Conservation (phyloP, 352 stramenopile species). For the Pythium insidiosum region DNA sequence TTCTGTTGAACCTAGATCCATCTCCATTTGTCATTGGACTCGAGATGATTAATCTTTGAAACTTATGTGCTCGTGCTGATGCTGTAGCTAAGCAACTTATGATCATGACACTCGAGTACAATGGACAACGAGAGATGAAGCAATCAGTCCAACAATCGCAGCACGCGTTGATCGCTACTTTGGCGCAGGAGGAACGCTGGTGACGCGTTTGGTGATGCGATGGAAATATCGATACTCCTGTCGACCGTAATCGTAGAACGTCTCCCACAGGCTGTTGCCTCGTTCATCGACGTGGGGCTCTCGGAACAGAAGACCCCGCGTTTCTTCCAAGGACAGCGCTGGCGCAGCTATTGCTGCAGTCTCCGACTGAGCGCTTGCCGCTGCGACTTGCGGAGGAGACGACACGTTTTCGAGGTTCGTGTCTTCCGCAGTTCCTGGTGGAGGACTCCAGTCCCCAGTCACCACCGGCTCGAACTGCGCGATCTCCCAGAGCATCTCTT, state of each 20-base stretch:
- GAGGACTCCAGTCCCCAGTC: conserved; percentile 22
- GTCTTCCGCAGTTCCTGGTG: background rate
- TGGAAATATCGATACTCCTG: conserved; percentile 61
- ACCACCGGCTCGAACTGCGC: conserved; percentile 42
- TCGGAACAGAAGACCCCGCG: conserved; percentile 13
- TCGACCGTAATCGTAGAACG: conserved; percentile 55
- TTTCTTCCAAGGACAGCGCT: background rate
- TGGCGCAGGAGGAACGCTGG: conserved; percentile 3
- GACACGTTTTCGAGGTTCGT: background rate
- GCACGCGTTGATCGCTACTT: too few species aligned
- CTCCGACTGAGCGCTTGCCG: background rate
- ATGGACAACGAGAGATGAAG: too few species aligned
- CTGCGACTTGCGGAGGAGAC: background rate
- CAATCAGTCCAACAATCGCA: too few species aligned
- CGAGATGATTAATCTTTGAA: too few species aligned
- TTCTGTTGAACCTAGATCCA: too few species aligned
- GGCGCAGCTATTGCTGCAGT: background rate
- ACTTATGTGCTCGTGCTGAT: too few species aligned
- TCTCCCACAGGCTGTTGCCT: conserved; percentile 53
- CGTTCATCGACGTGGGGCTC: conserved; percentile 44
- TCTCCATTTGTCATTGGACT: too few species aligned
- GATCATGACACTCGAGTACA: too few species aligned
- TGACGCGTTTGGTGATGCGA: conserved; percentile 52
- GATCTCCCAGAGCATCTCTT: conserved; percentile 59
- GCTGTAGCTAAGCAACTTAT: too few species aligned